Evolutionary conservation across 2,329 filamentous ascomycete species (phyloP).

Genomic region (Dactylella cylindrospora): DNA sequence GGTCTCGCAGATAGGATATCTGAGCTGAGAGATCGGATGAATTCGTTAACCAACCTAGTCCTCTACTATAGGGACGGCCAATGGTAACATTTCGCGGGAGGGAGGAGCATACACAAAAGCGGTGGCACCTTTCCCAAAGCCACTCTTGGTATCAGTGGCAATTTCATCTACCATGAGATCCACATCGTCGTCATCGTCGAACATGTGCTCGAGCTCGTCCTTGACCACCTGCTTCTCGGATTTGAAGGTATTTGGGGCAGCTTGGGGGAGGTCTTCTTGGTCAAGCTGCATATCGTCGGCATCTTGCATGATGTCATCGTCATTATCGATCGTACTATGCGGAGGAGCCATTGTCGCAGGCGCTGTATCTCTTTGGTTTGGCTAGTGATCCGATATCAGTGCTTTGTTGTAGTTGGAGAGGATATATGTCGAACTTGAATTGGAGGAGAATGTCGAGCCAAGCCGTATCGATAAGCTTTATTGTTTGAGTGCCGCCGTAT

Average conservation of each 20-base stretch:
- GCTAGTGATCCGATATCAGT: too few species aligned
- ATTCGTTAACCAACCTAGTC: too few species aligned
- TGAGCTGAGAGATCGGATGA: conserved; percentile 13
- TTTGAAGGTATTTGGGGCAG: not conserved
- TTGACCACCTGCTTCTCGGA: conserved; percentile 2
- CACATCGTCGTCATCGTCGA: conserved; percentile 25
- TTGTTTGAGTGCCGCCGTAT: not conserved
- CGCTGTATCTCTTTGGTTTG: too few species aligned
- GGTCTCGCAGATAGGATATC: conserved; percentile 47
- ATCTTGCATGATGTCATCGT: conserved; percentile 35
- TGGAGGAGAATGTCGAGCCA: too few species aligned
- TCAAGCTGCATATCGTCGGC: conserved; percentile 30
- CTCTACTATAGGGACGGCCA: too few species aligned
- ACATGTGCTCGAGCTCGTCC: conserved; percentile 32
- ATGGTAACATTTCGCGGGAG: too few species aligned
- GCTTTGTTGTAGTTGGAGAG: too few species aligned
- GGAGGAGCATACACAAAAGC: conserved; percentile 29
- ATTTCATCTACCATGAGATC: conserved; percentile 18
- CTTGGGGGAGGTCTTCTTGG: not conserved
- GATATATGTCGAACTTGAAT: too few species aligned
- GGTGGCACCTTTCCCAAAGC: not conserved
- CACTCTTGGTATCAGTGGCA: conserved; percentile 13
- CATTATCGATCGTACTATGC: conserved; percentile 14
- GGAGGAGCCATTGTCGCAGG: conserved; percentile 12
- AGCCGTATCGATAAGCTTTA: not conserved